phyloP scores from a whole-genome alignment of 1,284 basidiomycete species.

The Gymnopus androsaceus region DNA sequence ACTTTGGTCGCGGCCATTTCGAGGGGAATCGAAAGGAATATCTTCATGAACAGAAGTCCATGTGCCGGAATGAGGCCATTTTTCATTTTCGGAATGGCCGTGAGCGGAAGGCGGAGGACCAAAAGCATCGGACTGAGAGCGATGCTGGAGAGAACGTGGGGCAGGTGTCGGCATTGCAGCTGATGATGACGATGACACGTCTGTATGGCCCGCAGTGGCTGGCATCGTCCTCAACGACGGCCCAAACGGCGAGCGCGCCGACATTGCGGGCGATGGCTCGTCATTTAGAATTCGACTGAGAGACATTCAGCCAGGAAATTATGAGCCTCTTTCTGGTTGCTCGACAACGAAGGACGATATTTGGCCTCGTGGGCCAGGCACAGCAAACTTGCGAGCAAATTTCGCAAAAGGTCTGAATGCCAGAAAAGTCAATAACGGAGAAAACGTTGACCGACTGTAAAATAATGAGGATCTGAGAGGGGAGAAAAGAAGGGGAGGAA shows the following conservation, averaged over 20 bases:
- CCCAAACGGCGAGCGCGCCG: slow-evolving; percentile 28
- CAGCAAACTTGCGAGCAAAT: slow-evolving; percentile 3
- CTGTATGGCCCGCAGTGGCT: slow-evolving; percentile 3
- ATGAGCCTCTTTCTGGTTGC: slow-evolving; percentile 1
- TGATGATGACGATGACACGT: slow-evolving; percentile 11
- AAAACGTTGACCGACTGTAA: background rate
- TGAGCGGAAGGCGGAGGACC: background rate
- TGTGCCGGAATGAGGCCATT: background rate
- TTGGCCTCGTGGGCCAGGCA: slow-evolving; percentile 18
- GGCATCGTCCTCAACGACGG: slow-evolving; percentile 10
- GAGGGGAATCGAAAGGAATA: background rate
- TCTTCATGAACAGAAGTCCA: slow-evolving; percentile 4
- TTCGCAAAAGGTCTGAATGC: background rate
- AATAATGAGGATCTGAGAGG: background rate
- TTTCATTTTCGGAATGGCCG: slow-evolving; percentile 4
- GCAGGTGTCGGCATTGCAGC: slow-evolving; percentile 3
- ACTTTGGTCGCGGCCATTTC: slow-evolving; percentile 10
- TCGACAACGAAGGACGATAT: slow-evolving; percentile 2
- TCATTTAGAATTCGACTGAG: slow-evolving; percentile 76
- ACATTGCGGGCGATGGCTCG: slow-evolving; percentile 46
- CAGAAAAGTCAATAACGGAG: slow-evolving; percentile 3
- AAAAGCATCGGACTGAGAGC: slow-evolving; percentile 9
- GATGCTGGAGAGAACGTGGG: slow-evolving; percentile 3
- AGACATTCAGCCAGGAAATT: slow-evolving; percentile 49
- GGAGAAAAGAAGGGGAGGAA: background rate